Evolutionary conservation across 1,284 basidiomycete species (phyloP).

Genomic region (Ceratobasidium sp.): DNA sequence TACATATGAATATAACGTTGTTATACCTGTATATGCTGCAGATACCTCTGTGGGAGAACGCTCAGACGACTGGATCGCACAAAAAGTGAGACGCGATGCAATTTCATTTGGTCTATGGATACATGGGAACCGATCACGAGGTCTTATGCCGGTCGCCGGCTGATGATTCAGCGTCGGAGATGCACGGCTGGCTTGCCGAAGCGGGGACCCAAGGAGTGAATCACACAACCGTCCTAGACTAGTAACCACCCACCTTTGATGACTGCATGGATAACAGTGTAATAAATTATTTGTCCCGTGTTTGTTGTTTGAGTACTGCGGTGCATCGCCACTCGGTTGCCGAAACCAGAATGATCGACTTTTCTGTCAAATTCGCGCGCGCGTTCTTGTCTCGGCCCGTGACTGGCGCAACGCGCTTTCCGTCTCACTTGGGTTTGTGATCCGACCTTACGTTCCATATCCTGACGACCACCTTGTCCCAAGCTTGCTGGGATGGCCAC

Average conservation of each 20-base stretch:
- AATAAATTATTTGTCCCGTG: neutral
- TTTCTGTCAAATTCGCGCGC: slow-evolving; percentile 10
- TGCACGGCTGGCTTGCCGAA: neutral
- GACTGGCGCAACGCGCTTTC: slow-evolving; percentile 25
- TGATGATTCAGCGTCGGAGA: slow-evolving; percentile 10
- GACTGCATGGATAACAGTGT: too few species aligned
- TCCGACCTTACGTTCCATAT: slow-evolving; percentile 14
- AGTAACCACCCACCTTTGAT: too few species aligned
- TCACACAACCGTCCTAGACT: neutral
- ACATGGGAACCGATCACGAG: too few species aligned
- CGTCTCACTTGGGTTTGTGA: slow-evolving; percentile 25
- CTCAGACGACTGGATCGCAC: too few species aligned
- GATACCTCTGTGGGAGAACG: too few species aligned
- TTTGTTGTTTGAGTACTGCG: neutral
- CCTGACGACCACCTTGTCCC: slow-evolving; percentile 16
- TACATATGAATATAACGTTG: too few species aligned
- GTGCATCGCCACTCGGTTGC: slow-evolving; percentile 21
- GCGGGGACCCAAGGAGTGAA: neutral
- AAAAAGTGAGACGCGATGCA: too few species aligned
- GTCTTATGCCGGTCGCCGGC: too few species aligned
- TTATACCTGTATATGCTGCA: too few species aligned
- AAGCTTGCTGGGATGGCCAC: neutral
- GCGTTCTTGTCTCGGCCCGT: slow-evolving; percentile 26
- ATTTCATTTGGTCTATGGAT: too few species aligned
- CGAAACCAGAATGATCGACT: slow-evolving; percentile 40